Conservation (phyloP, 192 early-diverging fungal species). For the Dissophora globulifera region DNA sequence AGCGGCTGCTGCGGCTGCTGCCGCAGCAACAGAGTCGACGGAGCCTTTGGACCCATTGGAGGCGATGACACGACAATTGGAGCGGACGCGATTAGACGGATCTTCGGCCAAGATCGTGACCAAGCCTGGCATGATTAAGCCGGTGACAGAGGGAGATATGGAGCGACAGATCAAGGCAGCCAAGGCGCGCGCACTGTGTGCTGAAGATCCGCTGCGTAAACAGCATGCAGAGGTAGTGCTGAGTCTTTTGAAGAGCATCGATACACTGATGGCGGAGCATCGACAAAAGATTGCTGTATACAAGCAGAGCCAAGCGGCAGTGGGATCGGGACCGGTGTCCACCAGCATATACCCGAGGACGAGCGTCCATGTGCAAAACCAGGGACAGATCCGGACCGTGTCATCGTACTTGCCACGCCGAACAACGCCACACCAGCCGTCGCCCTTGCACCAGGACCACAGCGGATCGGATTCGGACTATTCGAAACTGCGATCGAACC, state of each 20-base stretch:
- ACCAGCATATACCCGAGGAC: slow-evolving; percentile 12
- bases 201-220: slow-evolving; percentile 33
- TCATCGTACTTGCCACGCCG: slow-evolving; percentile 44
- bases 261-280: slow-evolving; percentile 29
- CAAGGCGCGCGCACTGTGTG: slow-evolving; percentile 36
- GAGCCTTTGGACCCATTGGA: slow-evolving; percentile 42
- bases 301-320: slow-evolving; percentile 4
- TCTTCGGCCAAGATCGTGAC: not conserved
- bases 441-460: slow-evolving; percentile 32
- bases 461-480: slow-evolving; percentile 11
- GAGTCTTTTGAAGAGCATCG: slow-evolving; percentile 36
- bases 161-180: slow-evolving; percentile 38
- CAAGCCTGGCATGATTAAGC: slow-evolving; percentile 22
- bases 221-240: slow-evolving; percentile 44
- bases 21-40: slow-evolving; percentile 7
- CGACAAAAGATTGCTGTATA: slow-evolving; percentile 28
- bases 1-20: slow-evolving; percentile 40
- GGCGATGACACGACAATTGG: slow-evolving; percentile 43
- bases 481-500: slow-evolving; percentile 20
- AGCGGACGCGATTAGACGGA: slow-evolving; percentile 12
- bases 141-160: slow-evolving; percentile 32
- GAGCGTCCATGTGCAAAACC: slow-evolving; percentile 29
- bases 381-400: slow-evolving; percentile 48
- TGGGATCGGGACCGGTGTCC: not conserved
- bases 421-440: slow-evolving; percentile 19